Evolutionary conservation across 352 stramenopile species (phyloP).

Genomic region (Nothophytophthora sp.): DNA sequence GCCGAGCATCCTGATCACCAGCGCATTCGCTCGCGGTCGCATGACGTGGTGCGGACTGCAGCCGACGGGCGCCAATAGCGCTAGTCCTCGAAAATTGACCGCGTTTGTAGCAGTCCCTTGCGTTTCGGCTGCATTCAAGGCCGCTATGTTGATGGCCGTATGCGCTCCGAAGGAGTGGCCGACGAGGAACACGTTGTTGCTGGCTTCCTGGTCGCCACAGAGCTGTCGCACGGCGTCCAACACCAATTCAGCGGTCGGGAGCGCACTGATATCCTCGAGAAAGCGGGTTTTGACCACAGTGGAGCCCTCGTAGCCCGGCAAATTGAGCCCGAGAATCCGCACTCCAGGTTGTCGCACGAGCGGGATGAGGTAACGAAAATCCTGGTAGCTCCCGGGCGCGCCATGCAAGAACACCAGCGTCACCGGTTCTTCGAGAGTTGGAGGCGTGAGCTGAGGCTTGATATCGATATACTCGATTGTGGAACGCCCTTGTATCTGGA

Average conservation of each 20-base stretch:
- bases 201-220: conserved; percentile 10
- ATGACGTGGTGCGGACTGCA: conserved; percentile 47
- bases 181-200: conserved; percentile 28
- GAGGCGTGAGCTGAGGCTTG: too few relatives aligned
- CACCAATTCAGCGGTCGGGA: conserved; percentile 31
- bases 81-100: conserved; percentile 32
- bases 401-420: conserved; percentile 57
- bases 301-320: conserved; percentile 40
- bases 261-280: conserved; percentile 31
- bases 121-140: conserved; percentile 21
- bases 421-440: neutral
- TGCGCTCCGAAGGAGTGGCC: conserved; percentile 40
- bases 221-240: conserved; percentile 32
- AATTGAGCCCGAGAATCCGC: conserved; percentile 37
- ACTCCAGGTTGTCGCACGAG: conserved; percentile 14
- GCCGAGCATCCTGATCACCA: conserved; percentile 17
- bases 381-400: conserved; percentile 41
- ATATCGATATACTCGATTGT: conserved; percentile 35
- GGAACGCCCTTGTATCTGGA: conserved; percentile 25
- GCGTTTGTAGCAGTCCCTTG: conserved; percentile 10
- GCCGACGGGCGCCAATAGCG: conserved; percentile 35
- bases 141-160: conserved; percentile 29
- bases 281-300: conserved; percentile 27
- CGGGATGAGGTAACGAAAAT: conserved; percentile 53
- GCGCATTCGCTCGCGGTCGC: conserved; percentile 29